Evolutionary conservation across 768 basidiomycete genomes (phyloP), one percentile per base, ranked within the genome.

Genomic region (Trametes maxima): DNA sequence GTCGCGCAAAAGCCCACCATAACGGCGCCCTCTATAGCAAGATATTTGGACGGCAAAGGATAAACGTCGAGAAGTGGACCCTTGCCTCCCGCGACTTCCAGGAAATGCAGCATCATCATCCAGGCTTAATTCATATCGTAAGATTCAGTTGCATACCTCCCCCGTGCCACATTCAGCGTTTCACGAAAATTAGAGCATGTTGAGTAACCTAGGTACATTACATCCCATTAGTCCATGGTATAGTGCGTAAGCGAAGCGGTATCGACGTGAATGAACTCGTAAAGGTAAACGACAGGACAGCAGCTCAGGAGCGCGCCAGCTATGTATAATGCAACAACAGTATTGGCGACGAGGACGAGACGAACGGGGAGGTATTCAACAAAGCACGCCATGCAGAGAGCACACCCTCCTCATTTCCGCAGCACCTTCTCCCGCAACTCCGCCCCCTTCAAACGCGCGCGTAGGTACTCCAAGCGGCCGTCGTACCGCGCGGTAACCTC

Each of bases 361-460:
- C 47, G n/a, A 24, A 48, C n/a, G 47, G 25, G 25, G 12, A 17
- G 47, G 46, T 14, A 48, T 48, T 33, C 25, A 48, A 24, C 39
- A 40, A 39, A 22, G 39, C 49, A 49, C 25, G 46, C 19, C 40
- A 36, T 24, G 40, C 25, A 24, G 22, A 24, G 25, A 12, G 17
- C 39, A 24, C n/a, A 46, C 21, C 62, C 22, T 14, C 42, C 56
- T 67, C 61, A 76, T 57, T 82, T 87, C 70, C 82, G 85, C 78
- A 89, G 65, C 66, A 94, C 74, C 72, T 91, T 90, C 77, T 94
- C 92, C 64, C 89, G 89, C 68, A 94, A 71, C 75, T 92, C 88
- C 1, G 90, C 92, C 19, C 89, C 88, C 75, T 92, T 92, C 70
- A 94, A 70, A 74, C 89, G 88, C 39, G 92, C 92, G 37, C 88